Conservation (phyloP, 306 rosid genomes). For the Dryas alaskensis region DNA sequence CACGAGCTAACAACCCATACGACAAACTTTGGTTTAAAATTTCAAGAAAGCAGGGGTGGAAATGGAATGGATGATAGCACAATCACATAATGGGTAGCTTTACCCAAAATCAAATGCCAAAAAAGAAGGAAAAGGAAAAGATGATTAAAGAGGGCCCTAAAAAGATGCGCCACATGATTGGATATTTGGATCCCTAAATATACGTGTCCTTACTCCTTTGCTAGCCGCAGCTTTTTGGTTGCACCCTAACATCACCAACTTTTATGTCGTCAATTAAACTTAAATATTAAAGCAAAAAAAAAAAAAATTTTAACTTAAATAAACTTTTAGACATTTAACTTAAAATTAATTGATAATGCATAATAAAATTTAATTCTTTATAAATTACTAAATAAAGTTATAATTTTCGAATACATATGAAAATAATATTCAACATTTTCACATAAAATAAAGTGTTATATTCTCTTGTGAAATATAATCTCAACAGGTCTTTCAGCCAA, state of each 20-base stretch:
- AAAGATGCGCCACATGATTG: conserved; percentile 51
- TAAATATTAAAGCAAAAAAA: no score
- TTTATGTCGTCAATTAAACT: neutral
- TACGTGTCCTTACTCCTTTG: conserved; percentile 20
- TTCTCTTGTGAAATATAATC: no score
- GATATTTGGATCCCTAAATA: conserved; percentile 26
- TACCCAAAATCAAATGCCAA: conserved; percentile 32
- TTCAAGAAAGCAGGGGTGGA: neutral
- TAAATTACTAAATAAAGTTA: no score
- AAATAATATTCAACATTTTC: no score
- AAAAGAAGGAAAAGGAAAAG: conserved; percentile 34
- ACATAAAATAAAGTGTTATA: no score
- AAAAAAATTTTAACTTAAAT: no score
- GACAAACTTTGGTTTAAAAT: neutral
- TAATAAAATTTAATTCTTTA: no score
- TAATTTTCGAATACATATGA: no score
- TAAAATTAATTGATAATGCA: no score
- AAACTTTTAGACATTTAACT: no score
- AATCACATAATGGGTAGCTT: conserved; percentile 22
- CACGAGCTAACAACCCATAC: neutral
- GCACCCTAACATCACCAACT: neutral
- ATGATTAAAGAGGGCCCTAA: conserved; percentile 36
- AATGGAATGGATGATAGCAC: neutral
- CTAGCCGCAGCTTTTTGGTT: conserved; percentile 32
- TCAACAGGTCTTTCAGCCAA: no score